Evolutionary conservation across 1,284 basidiomycete species (phyloP).

Genomic region (Irpex lacteus): DNA sequence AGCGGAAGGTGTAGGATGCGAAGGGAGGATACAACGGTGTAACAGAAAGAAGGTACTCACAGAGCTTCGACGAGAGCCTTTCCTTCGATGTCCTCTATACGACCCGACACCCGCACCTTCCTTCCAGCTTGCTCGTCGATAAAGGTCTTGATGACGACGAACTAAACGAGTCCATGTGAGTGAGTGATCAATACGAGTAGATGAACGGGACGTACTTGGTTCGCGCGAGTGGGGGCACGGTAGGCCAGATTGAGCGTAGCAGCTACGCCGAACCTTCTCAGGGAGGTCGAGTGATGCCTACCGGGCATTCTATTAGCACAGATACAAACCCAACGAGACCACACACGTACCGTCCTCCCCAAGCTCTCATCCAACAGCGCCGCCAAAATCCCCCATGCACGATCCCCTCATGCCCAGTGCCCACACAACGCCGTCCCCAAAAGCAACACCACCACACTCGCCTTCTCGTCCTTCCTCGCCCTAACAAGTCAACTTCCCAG

Average conservation of each 20-base stretch:
- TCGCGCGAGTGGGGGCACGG: constrained; percentile 78
- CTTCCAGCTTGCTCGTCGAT: constrained; percentile 70
- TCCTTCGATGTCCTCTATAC: constrained; percentile 77
- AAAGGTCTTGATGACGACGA: constrained; percentile 65
- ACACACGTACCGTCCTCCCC: constrained; percentile 69
- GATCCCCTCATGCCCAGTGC: constrained; percentile 79
- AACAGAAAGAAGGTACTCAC: no score
- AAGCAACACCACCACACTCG: constrained; percentile 72
- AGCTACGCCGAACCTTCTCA: constrained; percentile 90
- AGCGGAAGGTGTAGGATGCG: no score
- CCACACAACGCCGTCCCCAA: constrained; percentile 83
- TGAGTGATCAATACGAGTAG: neutral
- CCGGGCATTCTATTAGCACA: neutral
- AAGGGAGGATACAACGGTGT: no score
- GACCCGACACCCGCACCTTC: constrained; percentile 71
- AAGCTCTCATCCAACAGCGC: constrained; percentile 89
- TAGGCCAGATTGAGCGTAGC: constrained; percentile 78
- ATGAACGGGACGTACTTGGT: constrained; percentile 58
- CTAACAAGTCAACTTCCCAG: constrained; percentile 82
- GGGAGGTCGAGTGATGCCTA: constrained; percentile 85
- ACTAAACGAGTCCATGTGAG: constrained; percentile 6
- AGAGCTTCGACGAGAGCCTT: constrained; percentile 78
- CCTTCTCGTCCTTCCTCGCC: constrained; percentile 69
- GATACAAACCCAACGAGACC: neutral
- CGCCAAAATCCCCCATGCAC: constrained; percentile 92